Percentiles rank a stretch among this genome's conserved stretches.
phyloP scores from a whole-genome alignment of 2,329 filamentous ascomycete genomes.

The Diaporthe nobilis region DNA sequence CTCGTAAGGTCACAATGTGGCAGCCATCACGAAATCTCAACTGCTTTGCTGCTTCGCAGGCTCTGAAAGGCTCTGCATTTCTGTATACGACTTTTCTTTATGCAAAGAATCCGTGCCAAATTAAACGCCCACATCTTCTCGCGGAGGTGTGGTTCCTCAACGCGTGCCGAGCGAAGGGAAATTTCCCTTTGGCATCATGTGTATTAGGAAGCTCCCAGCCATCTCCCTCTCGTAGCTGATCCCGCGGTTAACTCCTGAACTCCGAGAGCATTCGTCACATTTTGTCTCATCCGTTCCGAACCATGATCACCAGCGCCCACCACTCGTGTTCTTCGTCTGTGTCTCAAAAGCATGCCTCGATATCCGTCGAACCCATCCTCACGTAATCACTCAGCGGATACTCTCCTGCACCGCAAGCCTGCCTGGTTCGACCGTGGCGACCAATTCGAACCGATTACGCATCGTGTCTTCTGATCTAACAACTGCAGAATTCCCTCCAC shows the following conservation, averaged over 20 bases:
- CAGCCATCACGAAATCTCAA: not conserved
- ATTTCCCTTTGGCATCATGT: not conserved
- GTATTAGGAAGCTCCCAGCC: not conserved
- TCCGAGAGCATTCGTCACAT: not conserved
- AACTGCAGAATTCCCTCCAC: no score
- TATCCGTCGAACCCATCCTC: not conserved
- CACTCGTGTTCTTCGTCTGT: not conserved
- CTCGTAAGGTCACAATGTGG: conserved; percentile 9
- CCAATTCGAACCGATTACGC: no score
- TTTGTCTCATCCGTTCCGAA: not conserved
- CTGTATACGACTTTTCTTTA: not conserved
- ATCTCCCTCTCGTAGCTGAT: not conserved
- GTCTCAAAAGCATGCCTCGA: not conserved
- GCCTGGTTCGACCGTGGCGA: not conserved
- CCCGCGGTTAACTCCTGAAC: conserved; percentile 19
- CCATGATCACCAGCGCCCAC: conserved; percentile 4
- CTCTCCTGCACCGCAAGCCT: not conserved
- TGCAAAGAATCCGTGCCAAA: not conserved
- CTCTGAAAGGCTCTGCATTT: not conserved
- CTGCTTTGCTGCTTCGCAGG: not conserved
- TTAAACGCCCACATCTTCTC: not conserved
- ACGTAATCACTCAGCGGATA: not conserved
- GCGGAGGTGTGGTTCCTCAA: not conserved
- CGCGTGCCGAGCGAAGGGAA: no score
- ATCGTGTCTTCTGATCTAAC: not conserved